Evolutionary conservation across 2,329 filamentous ascomycete species (phyloP).

Genomic region (Lecanicillium sp.): DNA sequence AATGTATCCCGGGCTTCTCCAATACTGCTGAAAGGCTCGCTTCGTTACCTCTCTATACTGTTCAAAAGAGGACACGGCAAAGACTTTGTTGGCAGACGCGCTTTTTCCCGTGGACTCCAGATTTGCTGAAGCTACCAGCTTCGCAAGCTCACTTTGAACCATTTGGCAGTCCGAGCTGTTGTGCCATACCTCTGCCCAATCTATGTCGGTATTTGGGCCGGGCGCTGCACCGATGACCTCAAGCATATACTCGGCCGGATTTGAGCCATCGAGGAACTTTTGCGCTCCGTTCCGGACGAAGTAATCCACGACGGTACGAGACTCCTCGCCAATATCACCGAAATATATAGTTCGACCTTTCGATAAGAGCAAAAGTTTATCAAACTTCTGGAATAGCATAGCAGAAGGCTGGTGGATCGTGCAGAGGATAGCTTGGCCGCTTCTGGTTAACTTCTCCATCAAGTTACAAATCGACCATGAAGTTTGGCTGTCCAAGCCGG

Average conservation of each 20-base stretch:
- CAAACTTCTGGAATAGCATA: conserved; percentile 38
- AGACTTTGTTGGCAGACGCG: no score
- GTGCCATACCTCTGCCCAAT: conserved; percentile 31
- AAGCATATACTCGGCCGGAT: conserved; percentile 65
- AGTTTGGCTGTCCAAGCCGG: conserved; percentile 62
- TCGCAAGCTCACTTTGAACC: conserved; percentile 23
- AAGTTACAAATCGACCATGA: conserved; percentile 65
- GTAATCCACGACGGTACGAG: conserved; percentile 36
- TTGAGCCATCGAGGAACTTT: conserved; percentile 44
- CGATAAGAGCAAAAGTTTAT: conserved; percentile 46
- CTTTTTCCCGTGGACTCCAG: no score
- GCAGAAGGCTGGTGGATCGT: conserved; percentile 43
- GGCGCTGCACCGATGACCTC: conserved; percentile 35
- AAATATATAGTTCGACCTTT: conserved; percentile 52
- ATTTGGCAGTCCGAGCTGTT: conserved; percentile 20
- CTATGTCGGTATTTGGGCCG: conserved; percentile 33
- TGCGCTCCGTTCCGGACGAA: conserved; percentile 56
- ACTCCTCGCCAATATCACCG: conserved; percentile 42
- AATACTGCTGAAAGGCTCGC: conserved; percentile 71
- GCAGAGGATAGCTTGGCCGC: conserved; percentile 39
- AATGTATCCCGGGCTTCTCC: conserved; percentile 69
- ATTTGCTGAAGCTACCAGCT: no score
- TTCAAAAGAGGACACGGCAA: conserved; percentile 56
- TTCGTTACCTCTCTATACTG: conserved; percentile 54
- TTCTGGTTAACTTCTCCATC: conserved; percentile 47